phyloP scores from a whole-genome alignment of 2,329 filamentous ascomycete genomes.

The Neurospora crassa region DNA sequence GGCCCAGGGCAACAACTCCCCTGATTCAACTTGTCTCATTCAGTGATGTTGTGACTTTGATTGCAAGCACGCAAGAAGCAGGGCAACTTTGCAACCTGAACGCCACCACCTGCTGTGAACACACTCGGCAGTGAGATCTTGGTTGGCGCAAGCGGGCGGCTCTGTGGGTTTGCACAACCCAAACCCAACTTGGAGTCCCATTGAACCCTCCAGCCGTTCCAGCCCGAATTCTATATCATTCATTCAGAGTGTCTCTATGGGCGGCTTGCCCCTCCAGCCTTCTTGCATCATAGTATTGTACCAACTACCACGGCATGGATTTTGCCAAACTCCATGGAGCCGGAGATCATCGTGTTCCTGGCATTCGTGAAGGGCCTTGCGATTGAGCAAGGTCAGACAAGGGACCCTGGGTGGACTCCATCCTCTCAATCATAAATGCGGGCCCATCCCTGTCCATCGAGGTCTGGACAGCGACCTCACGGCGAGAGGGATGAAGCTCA shows the following conservation, averaged over 20 bases:
- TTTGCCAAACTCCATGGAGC: neutral
- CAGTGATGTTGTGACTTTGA: neutral
- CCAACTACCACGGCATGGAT: neutral
- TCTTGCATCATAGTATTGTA: neutral
- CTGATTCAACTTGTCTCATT: neutral
- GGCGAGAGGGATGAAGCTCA: neutral
- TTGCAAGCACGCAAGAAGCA: neutral
- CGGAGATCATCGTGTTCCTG: neutral
- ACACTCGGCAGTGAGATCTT: neutral
- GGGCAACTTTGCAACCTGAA: neutral
- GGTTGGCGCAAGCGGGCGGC: neutral
- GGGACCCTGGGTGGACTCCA: neutral
- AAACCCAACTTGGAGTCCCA: neutral
- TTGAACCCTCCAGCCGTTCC: neutral
- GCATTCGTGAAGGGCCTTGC: neutral
- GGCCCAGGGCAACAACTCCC: neutral
- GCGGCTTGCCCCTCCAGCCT: neutral
- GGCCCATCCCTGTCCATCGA: neutral
- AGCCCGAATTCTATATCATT: neutral
- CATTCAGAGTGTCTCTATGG: neutral
- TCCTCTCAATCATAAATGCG: neutral
- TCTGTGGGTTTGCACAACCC: neutral
- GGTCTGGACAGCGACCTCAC: neutral
- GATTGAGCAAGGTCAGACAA: neutral
- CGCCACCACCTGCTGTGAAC: neutral